Evolutionary conservation across 75 land plant genomes (phyloP).

Genomic region (Azolla pinnata): DNA sequence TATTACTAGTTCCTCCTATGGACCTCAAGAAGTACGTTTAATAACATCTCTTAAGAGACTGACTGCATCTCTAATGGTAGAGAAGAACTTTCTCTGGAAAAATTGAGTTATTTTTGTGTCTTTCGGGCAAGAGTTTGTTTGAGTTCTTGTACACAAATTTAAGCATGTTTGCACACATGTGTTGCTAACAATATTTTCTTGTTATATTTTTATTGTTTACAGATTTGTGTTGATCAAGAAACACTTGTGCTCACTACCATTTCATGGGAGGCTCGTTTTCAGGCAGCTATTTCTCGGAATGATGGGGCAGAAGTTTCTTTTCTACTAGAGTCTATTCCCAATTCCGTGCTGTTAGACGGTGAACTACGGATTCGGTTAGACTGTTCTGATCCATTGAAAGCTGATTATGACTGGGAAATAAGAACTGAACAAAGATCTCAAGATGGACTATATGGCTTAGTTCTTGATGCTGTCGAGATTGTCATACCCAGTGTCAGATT

Average conservation of each 20-base stretch:
- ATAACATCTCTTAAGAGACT: no score
- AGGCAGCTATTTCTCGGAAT: slow-evolving; percentile 58
- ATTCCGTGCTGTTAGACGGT: slow-evolving; percentile 36
- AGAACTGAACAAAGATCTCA: slow-evolving; percentile 10
- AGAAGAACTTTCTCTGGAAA: no score
- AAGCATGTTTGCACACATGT: no score
- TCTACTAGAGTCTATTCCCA: slow-evolving; percentile 58
- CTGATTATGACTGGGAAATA: background rate
- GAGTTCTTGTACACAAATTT: no score
- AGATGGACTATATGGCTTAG: slow-evolving; percentile 21
- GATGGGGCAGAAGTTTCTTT: slow-evolving; percentile 54
- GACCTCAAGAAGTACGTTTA: no score
- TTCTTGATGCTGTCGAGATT: slow-evolving; percentile 37
- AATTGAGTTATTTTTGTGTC: no score
- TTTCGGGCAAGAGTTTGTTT: no score
- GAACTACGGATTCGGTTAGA: slow-evolving; percentile 50
- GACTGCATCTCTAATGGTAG: no score
- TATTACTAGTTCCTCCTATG: no score
- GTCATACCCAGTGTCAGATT: slow-evolving; percentile 48
- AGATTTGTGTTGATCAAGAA: slow-evolving; percentile 79
- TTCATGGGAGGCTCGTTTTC: slow-evolving; percentile 78
- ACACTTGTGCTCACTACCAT: slow-evolving; percentile 39
- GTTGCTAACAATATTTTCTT: no score
- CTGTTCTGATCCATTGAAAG: slow-evolving; percentile 9
- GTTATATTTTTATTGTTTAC: no score